Evolutionary conservation across 306 rosid species (phyloP), one percentile per base, ranked within the genome.

Genomic region (Quercus glauca): DNA sequence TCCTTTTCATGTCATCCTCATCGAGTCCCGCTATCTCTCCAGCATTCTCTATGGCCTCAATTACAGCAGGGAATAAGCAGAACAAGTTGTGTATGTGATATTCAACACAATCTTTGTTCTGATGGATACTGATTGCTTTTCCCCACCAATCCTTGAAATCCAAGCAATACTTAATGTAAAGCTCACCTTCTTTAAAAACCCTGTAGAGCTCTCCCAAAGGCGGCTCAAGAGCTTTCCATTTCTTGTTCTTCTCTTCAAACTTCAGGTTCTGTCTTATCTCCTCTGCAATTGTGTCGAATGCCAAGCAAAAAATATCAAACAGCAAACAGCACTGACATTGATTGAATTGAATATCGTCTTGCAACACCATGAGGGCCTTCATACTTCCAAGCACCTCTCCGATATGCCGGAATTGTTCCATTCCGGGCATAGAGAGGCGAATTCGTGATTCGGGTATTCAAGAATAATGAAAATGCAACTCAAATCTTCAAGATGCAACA

Each of bases 371-470:
- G 0, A 96, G 83, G 51, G 98, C 97, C 81, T 90, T 96, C 73
- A 96, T 23, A 69, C 99, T 91, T 53, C 99, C 99, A 56, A 93
- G 74, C 56, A 90, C 93, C 93, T 96, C 99, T 37, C 99, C 99
- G 5, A 96, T 87, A 25, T 81, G 98, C 92, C 99, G 98, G 92
- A 91, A 92, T 71, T 93, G 96, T 77, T 96, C 99, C 99, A 96
- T 96, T 89, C 93, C 89, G 80, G 85, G 79, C 79, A 52, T 58
- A 73, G 74, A 60, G 61, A 61, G 70, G 14, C 3, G 73, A 71
- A 23, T 33, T 43, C 31, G 14, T n/a, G 13, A 71, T 43, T 43
- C 10, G 74, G 56, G 74, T 70, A 43, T 49, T 49, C 53, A 13
- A 69, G 74, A 70, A 70, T 21, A 55, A 41, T 29, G 13, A 23